phyloP scores from a whole-genome alignment of 2,329 filamentous ascomycete species.

The Fusarium coicis region DNA sequence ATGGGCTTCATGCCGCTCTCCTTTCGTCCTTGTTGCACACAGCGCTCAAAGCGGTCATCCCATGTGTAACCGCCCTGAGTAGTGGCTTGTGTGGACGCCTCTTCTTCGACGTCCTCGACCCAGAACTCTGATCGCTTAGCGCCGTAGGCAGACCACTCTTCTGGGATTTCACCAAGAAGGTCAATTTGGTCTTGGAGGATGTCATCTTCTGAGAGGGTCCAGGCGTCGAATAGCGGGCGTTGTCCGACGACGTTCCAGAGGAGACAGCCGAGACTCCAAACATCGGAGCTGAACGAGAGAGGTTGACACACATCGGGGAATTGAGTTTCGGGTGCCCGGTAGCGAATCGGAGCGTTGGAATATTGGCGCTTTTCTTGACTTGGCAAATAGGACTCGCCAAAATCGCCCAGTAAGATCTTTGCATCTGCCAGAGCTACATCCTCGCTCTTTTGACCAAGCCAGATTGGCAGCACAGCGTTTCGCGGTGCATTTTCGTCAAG shows the following conservation, averaged over 20 bases:
- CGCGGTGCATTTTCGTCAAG: constrained; percentile 30
- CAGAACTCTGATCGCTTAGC: constrained; percentile 26
- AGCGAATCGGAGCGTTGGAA: constrained; percentile 35
- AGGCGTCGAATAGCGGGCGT: constrained; percentile 37
- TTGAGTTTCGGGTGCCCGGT: constrained; percentile 33
- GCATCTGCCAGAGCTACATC: constrained; percentile 30
- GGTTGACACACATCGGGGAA: constrained; percentile 33
- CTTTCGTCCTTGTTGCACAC: constrained; percentile 29
- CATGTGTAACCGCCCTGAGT: constrained; percentile 8
- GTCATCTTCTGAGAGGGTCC: constrained; percentile 30
- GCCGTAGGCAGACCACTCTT: constrained; percentile 33
- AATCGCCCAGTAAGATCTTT: constrained; percentile 35
- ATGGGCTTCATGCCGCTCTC: constrained; percentile 30
- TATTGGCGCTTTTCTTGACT: constrained; percentile 25
- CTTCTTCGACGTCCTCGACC: constrained; percentile 18
- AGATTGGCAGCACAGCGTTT: constrained; percentile 34
- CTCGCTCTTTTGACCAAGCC: constrained; percentile 36
- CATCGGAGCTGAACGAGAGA: constrained; percentile 34
- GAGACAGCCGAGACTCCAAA: constrained; percentile 39
- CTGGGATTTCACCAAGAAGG: constrained; percentile 34
- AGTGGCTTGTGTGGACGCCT: constrained; percentile 2
- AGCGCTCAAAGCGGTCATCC: constrained; percentile 30
- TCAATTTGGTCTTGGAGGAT: constrained; percentile 34
- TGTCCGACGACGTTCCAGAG: constrained; percentile 38
- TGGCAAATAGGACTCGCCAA: constrained; percentile 36